Evolutionary conservation across 139 green algal species (phyloP), one percentile per base, ranked within the genome.

Genomic region (Micractinium sp.): DNA sequence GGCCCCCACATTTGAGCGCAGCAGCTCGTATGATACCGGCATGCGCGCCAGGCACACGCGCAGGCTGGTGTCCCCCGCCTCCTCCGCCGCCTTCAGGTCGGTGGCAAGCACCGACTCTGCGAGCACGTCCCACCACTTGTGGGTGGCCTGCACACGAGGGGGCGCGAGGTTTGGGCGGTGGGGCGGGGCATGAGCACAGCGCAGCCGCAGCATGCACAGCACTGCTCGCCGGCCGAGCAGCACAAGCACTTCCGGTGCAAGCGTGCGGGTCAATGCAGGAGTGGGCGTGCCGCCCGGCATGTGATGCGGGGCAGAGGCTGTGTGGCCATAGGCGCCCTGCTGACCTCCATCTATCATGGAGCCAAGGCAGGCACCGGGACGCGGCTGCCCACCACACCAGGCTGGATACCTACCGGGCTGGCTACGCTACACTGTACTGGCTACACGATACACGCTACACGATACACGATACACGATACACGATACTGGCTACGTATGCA

Each of bases 41-140:
- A 78, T 25, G 53, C 39, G 67, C 3, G 82, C 82, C 35, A 87
- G 82, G 82, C 82, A 87, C 15, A 36, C 38, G 22, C 82, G 63
- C 63, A 87, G 82, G 35, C 61, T 61, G 19, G 36, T 87, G 63
- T 87, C 82, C 25, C 82, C 82, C 33, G 35, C 82, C 9, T 63
- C 82, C 0, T 77, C 82, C 3, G 82, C 82, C 36, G 60, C 61
- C 23, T 25, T 38, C 38, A 87, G 38, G 82, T 87, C 82, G 7
- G 25, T 60, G 15, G 60, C 35, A 0, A 63, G 63, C 63, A 87
- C 38, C 3, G 23, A 35, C 4, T 36, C 12, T 4, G 60, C 15
- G 22, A 87, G 82, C 13, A 39, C 3, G 23, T 77, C 82, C 82
- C 82, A 87, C 82, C 82, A 87, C 36, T 38, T 36, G 31, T 85